Conservation (phyloP, 2,329 filamentous ascomycete species). For the Tolypocladium capitatum region DNA sequence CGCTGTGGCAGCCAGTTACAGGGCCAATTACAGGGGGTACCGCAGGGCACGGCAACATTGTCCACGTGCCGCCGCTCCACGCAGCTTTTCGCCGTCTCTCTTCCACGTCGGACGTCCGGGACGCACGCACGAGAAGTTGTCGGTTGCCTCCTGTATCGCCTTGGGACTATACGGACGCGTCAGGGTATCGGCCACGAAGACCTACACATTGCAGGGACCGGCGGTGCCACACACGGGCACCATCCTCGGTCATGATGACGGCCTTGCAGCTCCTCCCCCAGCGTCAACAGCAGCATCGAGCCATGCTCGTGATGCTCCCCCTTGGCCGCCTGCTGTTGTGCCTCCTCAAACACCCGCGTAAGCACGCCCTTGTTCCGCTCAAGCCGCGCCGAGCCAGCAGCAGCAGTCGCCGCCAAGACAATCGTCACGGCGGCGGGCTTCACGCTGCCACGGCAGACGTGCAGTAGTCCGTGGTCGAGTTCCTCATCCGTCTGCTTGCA, state of each 20-base stretch:
- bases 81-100: too few species aligned
- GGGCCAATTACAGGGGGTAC: neutral
- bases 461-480: slow-evolving; percentile 7
- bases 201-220: slow-evolving; percentile 22
- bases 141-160: slow-evolving; percentile 12
- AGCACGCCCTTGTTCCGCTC: slow-evolving; percentile 6
- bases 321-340: neutral
- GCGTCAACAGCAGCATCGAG: slow-evolving; percentile 24
- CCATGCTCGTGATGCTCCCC: neutral
- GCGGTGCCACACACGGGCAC: slow-evolving; percentile 15
- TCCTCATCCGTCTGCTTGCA: slow-evolving; percentile 8
- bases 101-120: too few species aligned
- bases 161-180: slow-evolving; percentile 5
- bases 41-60: too few species aligned
- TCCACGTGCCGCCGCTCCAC: too few species aligned
- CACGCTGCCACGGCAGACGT: slow-evolving; percentile 5
- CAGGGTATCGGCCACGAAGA: neutral
- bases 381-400: slow-evolving; percentile 10
- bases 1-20: neutral
- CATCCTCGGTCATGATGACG: slow-evolving; percentile 14
- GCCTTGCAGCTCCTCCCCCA: slow-evolving; percentile 27
- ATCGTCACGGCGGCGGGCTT: slow-evolving; percentile 2
- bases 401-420: slow-evolving; percentile 1
- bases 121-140: too few species aligned
- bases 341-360: slow-evolving; percentile 6